Evolutionary conservation across 352 stramenopile species (phyloP).

Genomic region (Globisporangium echinulatum): DNA sequence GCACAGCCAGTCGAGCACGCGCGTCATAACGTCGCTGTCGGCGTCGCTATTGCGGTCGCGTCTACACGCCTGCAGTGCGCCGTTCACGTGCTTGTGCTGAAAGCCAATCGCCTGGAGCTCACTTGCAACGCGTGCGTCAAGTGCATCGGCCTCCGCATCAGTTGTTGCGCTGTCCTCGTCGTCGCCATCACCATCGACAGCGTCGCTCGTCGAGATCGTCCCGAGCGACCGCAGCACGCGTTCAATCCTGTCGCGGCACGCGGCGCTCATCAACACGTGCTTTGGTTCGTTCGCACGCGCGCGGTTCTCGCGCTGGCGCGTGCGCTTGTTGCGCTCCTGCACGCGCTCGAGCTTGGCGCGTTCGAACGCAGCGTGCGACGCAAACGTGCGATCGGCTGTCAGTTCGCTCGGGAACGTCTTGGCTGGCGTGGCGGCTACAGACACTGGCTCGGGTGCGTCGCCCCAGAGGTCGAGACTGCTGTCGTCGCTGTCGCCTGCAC

Average conservation of each 20-base stretch:
- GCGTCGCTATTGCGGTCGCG: slow-evolving; percentile 18
- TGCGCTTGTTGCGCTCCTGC: slow-evolving; percentile 69
- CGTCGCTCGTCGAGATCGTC: slow-evolving; percentile 11
- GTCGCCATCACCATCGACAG: slow-evolving; percentile 10
- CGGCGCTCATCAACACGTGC: slow-evolving; percentile 88
- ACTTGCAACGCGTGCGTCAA: slow-evolving; percentile 15
- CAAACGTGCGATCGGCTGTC: slow-evolving; percentile 71
- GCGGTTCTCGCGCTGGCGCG: slow-evolving; percentile 86
- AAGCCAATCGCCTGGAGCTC: slow-evolving; percentile 60
- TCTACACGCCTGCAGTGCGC: slow-evolving; percentile 26
- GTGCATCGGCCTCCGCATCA: slow-evolving; percentile 16
- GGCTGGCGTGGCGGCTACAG: slow-evolving; percentile 3
- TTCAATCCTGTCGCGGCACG: slow-evolving; percentile 86
- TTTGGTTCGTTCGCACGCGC: slow-evolving; percentile 87
- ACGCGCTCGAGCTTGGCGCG: slow-evolving; percentile 39
- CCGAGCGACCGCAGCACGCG: slow-evolving; percentile 54
- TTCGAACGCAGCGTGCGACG: slow-evolving; percentile 66
- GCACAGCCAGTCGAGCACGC: slow-evolving; percentile 76
- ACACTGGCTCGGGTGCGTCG: slow-evolving; percentile 6
- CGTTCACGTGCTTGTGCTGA: slow-evolving; percentile 33
- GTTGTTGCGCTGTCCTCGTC: slow-evolving; percentile 6
- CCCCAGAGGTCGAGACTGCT: slow-evolving; percentile 40
- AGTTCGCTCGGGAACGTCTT: slow-evolving; percentile 26
- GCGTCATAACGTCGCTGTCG: slow-evolving; percentile 28
- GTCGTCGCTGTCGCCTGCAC: background rate